Evolutionary conservation across 768 basidiomycete genomes (phyloP), one percentile per base, ranked within the genome.

Genomic region (Ramaria rubella): DNA sequence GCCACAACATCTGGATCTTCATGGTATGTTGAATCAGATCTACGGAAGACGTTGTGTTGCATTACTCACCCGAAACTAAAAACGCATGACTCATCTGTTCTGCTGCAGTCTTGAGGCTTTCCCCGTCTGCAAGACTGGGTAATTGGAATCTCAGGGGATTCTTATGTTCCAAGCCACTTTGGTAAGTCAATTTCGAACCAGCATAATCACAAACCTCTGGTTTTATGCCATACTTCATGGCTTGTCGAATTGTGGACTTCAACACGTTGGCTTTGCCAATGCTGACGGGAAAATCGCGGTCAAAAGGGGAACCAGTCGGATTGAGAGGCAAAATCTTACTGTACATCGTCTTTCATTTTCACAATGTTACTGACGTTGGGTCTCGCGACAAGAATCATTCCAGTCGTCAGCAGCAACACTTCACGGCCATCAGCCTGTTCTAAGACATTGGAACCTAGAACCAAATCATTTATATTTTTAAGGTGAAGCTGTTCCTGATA

Each of bases 141-240:
- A 91, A 85, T 63, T 85, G 85, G 64, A 91, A 91, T 45, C 83
- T 79, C 9, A 92, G 68, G 9, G 89, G 90, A 63, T 92, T 91
- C 79, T 89, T 58, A 15, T 8, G 30, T 31, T 19, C 23, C 9
- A 7, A 19, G 40, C 23, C 36, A 2, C 12, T 8, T 48, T 26
- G 3, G 21, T 27, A 26, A 9, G 7, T 29, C 3, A 9, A 23
- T 42, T 29, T 7, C 30, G 24, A 11, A 51, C 14, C 19, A 7
- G 24, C 29, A 45, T 31, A 44, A 33, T 24, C 21, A 23, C 26
- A 30, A 65, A 85, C 85, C 65, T 83, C 78, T 23, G 83, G 75
- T 61, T 82, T 73, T 26, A 85, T 77, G 12, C 86, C 86, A 64
- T 90, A 90, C 31, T 90, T 65, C 60, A 91, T 89, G 11, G 88